A percentile compares a stretch with the other conserved stretches of the same genome.
Conservation (phyloP, 2,329 filamentous ascomycete species). For the Pseudogymnoascus sp. region DNA sequence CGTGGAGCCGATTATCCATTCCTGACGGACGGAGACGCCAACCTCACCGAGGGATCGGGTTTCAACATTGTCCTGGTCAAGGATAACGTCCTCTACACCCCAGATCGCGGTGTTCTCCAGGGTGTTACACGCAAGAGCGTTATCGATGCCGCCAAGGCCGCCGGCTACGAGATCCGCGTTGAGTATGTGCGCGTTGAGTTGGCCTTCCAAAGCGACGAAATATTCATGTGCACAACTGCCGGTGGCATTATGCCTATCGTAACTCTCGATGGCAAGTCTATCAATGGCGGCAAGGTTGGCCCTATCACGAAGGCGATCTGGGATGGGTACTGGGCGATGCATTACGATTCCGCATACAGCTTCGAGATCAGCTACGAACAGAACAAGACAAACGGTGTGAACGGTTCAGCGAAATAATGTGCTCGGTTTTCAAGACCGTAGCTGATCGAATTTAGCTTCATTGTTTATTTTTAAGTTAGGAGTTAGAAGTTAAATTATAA, state of each 20-base stretch:
- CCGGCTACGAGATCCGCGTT: slow-evolving; percentile 29
- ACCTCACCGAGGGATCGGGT: slow-evolving; percentile 41
- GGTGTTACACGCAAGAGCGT: slow-evolving; percentile 42
- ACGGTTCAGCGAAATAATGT: slow-evolving; percentile 26
- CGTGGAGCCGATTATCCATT: slow-evolving; percentile 40
- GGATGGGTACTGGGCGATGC: slow-evolving; percentile 43
- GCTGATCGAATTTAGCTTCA: neutral
- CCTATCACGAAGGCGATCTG: slow-evolving; percentile 39
- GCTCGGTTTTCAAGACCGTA: neutral
- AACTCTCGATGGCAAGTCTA: slow-evolving; percentile 33
- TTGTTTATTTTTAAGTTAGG: neutral
- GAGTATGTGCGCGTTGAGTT: slow-evolving; percentile 35
- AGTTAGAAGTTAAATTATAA: neutral
- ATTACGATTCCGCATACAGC: slow-evolving; percentile 32
- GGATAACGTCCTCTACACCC: slow-evolving; percentile 36
- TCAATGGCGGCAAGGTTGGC: slow-evolving; percentile 36
- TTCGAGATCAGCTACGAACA: slow-evolving; percentile 27
- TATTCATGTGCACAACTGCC: slow-evolving; percentile 45
- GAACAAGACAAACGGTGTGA: slow-evolving; percentile 27
- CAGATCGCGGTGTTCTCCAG: slow-evolving; percentile 38
- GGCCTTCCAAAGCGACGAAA: slow-evolving; percentile 37
- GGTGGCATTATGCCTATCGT: slow-evolving; percentile 46
- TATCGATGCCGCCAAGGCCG: slow-evolving; percentile 32
- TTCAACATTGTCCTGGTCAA: slow-evolving; percentile 42
- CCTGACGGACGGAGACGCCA: slow-evolving; percentile 40